Base-by-base conservation (phyloP, 2,329 filamentous ascomycete genomes). In the Amauroascus niger region DNA sequence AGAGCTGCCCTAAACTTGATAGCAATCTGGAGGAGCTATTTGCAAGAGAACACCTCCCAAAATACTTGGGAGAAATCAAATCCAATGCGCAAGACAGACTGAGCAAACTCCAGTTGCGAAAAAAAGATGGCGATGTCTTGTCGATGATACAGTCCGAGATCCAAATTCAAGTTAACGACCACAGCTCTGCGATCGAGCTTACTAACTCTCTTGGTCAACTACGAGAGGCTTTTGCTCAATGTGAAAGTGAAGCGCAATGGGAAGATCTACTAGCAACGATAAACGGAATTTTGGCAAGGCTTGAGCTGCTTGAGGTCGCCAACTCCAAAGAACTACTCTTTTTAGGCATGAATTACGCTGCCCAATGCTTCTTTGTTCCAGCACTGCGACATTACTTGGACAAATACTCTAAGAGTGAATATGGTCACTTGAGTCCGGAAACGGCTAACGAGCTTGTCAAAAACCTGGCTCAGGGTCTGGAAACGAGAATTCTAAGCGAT, bases 321-420 rank as follows among this genome's bases (percentile, higher is more conserved):
- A 30, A 64, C 4, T 54, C 48, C 1, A 39, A 45, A 13, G 14
- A 53, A 1, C 22, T 58, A 33, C 52, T 58, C 26, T 33, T 59
- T 35, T 40, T 66, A 32, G 66, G 65, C 0, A 65, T 71, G 51
- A 56, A 56, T 20, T 67, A 66, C 57, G 64, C 69, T 14, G 62
- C 60, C 16, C 57, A 63, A n/a, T 57, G 59, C 30, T 61, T 68
- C 33, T 67, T 63, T 6, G 43, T 59, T n/a, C 48, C 61, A 5
- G 63, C 65, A 35, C 55, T 72, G 5, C 55, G 59, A 22, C 55
- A 60, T 16, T 65, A 68, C 52, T 30, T 69, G 33, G 20, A 56
- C 13, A 52, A 49, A 13, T 64, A 63, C 45, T 49, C 48, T 35
- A 14, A 37, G 43, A 48, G 45, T 39, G 46, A 43, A 35, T 43